phyloP scores from a whole-genome alignment of 2,329 filamentous ascomycete genomes.

The Xylaria sp. region DNA sequence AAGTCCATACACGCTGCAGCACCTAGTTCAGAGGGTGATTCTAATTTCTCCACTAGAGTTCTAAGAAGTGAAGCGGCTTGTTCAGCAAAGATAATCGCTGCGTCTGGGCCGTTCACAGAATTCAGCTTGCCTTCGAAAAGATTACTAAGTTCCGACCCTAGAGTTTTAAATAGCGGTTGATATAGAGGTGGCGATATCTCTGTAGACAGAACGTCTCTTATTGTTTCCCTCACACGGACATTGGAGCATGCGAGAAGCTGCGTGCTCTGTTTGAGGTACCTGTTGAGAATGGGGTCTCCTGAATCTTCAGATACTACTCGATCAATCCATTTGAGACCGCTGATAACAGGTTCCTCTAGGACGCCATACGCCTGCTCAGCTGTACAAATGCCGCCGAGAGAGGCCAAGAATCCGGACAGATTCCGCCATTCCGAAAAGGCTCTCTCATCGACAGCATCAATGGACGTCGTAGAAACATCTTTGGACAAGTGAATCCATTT shows the following conservation, averaged over 20 bases:
- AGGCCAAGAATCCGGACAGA: slow-evolving; percentile 74
- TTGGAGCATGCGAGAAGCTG: slow-evolving; percentile 73
- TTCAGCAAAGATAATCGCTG: slow-evolving; percentile 73
- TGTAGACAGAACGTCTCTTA: slow-evolving; percentile 72
- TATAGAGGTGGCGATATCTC: slow-evolving; percentile 72
- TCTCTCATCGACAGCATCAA: slow-evolving; percentile 65
- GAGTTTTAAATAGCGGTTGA: slow-evolving; percentile 70
- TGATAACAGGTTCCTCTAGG: slow-evolving; percentile 67
- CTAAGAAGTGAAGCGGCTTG: slow-evolving; percentile 73
- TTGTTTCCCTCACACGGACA: slow-evolving; percentile 73
- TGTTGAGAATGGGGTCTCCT: slow-evolving; percentile 69
- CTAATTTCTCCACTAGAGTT: slow-evolving; percentile 71
- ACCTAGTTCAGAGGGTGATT: slow-evolving; percentile 71
- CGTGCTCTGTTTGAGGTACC: slow-evolving; percentile 72
- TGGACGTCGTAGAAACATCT: slow-evolving; percentile 66
- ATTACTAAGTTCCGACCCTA: slow-evolving; percentile 72
- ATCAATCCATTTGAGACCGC: slow-evolving; percentile 73
- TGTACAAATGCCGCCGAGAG: slow-evolving; percentile 73
- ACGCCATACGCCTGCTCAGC: slow-evolving; percentile 66
- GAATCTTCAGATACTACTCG: slow-evolving; percentile 66
- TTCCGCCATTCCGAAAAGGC: slow-evolving; percentile 74
- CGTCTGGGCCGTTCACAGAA: slow-evolving; percentile 65
- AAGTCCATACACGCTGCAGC: slow-evolving; percentile 72
- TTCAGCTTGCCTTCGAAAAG: slow-evolving; percentile 68
- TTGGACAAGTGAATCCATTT: slow-evolving; percentile 73